These are phyloP conservation scores for Crucibulum laeve DNA, from an alignment of 768 basidiomycete genomes.

Conservation along the genomic window DNA sequence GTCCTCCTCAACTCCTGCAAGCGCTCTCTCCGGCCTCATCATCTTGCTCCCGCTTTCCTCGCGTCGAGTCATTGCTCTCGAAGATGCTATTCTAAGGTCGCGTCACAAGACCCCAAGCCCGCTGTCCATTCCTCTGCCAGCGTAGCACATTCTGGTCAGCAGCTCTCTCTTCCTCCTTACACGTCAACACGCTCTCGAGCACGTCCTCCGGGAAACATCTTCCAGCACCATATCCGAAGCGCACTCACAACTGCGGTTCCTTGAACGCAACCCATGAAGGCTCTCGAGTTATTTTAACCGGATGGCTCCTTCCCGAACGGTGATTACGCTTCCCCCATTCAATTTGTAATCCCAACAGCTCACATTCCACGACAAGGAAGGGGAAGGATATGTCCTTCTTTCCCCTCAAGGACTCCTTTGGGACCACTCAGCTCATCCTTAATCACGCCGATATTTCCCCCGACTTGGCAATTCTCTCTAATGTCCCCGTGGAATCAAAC, in stretches of 20 bases:
- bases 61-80: too few relatives aligned
- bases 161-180: slow-evolving; percentile 12
- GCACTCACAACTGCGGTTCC: slow-evolving; percentile 63
- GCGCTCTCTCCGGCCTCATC: too few relatives aligned
- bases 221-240: slow-evolving; percentile 52
- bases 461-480: slow-evolving; percentile 42
- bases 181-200: slow-evolving; percentile 10
- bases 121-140: slow-evolving; percentile 5
- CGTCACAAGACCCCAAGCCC: too few relatives aligned
- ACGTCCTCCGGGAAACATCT: neutral
- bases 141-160: slow-evolving; percentile 32
- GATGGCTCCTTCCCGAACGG: slow-evolving; percentile 83
- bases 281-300: slow-evolving; percentile 62
- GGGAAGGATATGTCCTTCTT: slow-evolving; percentile 78
- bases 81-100: too few relatives aligned
- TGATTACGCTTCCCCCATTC: slow-evolving; percentile 36
- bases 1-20: too few relatives aligned
- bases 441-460: slow-evolving; percentile 33
- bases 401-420: slow-evolving; percentile 75
- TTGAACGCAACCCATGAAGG: slow-evolving; percentile 52
- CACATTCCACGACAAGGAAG: slow-evolving; percentile 49
- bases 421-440: slow-evolving; percentile 75
- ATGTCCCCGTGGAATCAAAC: slow-evolving; percentile 72
- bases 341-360: slow-evolving; percentile 26
- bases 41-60: too few relatives aligned